Conservation (phyloP, 208 protist genomes). For the Leishmania major region DNA sequence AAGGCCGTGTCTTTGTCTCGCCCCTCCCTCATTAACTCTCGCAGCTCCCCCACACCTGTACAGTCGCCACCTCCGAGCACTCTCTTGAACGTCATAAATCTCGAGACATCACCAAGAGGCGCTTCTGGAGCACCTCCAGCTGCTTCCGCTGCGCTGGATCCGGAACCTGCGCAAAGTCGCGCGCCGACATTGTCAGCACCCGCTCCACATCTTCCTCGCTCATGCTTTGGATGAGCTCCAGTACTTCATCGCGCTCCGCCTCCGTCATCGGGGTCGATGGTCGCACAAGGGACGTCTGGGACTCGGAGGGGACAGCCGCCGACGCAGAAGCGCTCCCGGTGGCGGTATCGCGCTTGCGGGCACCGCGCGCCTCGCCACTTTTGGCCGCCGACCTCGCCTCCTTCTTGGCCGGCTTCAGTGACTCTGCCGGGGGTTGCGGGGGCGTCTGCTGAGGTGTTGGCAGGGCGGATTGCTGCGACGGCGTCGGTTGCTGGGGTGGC, state of each 20-base stretch:
- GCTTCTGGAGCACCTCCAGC: slow-evolving; percentile 59
- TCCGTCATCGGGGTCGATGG: slow-evolving; percentile 25
- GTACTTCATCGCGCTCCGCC: slow-evolving; percentile 67
- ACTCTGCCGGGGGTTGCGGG: not conserved
- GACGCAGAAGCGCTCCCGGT: slow-evolving; percentile 4
- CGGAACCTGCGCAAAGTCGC: slow-evolving; percentile 63
- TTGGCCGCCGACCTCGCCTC: not conserved
- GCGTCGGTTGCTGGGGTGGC: not conserved
- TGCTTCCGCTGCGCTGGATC: slow-evolving; percentile 67
- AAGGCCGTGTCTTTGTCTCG: not conserved
- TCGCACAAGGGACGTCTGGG: not conserved
- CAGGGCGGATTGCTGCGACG: not conserved
- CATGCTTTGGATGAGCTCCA: slow-evolving; percentile 76
- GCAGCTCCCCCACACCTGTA: not conserved
- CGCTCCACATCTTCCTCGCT: slow-evolving; percentile 82
- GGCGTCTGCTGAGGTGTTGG: slow-evolving; percentile 4
- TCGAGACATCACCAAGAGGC: slow-evolving; percentile 70
- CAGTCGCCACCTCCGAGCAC: not conserved
- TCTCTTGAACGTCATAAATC: slow-evolving; percentile 33
- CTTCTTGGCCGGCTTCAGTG: slow-evolving; percentile 6
- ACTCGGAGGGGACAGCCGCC: not conserved
- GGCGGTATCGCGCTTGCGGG: slow-evolving; percentile 1
- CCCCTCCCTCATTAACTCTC: not conserved
- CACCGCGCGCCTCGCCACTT: not conserved
- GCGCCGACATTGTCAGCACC: slow-evolving; percentile 66